These are phyloP conservation scores for Teratosphaeria zuluensis DNA, from an alignment of 2,329 filamentous ascomycete species.

Conservation along the genomic window DNA sequence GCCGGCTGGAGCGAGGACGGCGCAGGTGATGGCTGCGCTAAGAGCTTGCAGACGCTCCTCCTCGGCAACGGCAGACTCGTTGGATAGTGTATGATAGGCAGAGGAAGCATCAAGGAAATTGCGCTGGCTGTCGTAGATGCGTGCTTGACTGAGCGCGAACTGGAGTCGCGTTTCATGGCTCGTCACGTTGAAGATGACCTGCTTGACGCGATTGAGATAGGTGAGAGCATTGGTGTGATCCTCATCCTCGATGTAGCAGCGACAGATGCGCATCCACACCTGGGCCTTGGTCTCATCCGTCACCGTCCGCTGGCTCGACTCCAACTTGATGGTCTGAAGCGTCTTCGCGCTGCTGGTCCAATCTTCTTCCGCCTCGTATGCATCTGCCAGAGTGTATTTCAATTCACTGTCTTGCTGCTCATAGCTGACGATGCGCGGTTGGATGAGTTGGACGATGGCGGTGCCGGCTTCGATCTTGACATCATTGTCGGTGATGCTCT, in stretches of 20 bases:
- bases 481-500: slow-evolving; percentile 50
- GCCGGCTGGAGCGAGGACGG: slow-evolving; percentile 83
- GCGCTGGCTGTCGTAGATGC: slow-evolving; percentile 83
- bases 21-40: slow-evolving; percentile 80
- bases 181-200: slow-evolving; percentile 69
- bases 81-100: slow-evolving; percentile 80
- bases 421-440: slow-evolving; percentile 60
- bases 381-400: slow-evolving; percentile 71
- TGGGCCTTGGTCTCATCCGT: slow-evolving; percentile 71
- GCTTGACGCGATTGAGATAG: slow-evolving; percentile 92
- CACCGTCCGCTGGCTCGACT: slow-evolving; percentile 77
- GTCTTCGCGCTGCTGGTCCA: slow-evolving; percentile 67
- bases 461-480: slow-evolving; percentile 64
- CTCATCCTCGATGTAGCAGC: slow-evolving; percentile 88
- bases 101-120: slow-evolving; percentile 80
- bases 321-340: slow-evolving; percentile 76
- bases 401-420: slow-evolving; percentile 76
- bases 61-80: slow-evolving; percentile 69
- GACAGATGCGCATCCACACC: slow-evolving; percentile 88
- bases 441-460: slow-evolving; percentile 59
- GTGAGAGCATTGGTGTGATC: slow-evolving; percentile 76
- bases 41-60: slow-evolving; percentile 78
- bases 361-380: slow-evolving; percentile 74
- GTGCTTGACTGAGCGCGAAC: slow-evolving; percentile 84
- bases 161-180: slow-evolving; percentile 68